Evolutionary conservation across 768 basidiomycete genomes (phyloP).

Genomic region (Lactarius quietus): DNA sequence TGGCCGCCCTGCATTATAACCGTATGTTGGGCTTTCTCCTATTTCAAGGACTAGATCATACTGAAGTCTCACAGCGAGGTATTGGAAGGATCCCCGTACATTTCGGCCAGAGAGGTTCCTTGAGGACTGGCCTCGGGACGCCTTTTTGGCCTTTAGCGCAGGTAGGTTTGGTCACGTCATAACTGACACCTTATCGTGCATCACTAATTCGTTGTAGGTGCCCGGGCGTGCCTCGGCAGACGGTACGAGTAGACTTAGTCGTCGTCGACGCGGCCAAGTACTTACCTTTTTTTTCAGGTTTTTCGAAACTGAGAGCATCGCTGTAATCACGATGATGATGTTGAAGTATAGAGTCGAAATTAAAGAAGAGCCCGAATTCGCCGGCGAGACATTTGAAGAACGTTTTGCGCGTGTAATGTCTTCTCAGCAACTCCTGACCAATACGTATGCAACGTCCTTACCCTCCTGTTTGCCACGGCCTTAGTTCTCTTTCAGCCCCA

Average conservation of each 20-base stretch:
- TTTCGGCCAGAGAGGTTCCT: conserved; percentile 42
- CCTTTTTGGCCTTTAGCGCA: conserved; percentile 34
- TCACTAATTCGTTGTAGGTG: conserved; percentile 9
- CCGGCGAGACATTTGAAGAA: conserved; percentile 42
- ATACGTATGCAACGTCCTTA: background rate
- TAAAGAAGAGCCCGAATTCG: conserved; percentile 48
- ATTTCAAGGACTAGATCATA: background rate
- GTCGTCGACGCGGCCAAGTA: background rate
- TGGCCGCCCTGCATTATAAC: conserved; percentile 48
- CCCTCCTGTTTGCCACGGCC: background rate
- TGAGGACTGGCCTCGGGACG: conserved; percentile 33
- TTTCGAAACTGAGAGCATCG: conserved; percentile 48
- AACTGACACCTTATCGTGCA: background rate
- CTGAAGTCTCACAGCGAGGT: conserved; percentile 39
- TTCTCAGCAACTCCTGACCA: background rate
- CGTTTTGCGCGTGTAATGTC: conserved; percentile 33
- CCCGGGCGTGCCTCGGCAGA: conserved; percentile 28
- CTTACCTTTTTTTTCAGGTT: conserved; percentile 34
- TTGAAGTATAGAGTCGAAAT: conserved; percentile 44
- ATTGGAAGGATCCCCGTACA: conserved; percentile 50
- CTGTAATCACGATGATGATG: conserved; percentile 45
- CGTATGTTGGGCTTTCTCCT: conserved; percentile 32
- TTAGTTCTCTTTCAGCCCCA: conserved; percentile 7
- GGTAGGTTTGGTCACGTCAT: conserved; percentile 11
- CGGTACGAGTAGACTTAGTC: conserved; percentile 10